These are phyloP conservation scores for Pterocarpus santalinus DNA, from an alignment of 306 rosid species.

Conservation along the genomic window DNA sequence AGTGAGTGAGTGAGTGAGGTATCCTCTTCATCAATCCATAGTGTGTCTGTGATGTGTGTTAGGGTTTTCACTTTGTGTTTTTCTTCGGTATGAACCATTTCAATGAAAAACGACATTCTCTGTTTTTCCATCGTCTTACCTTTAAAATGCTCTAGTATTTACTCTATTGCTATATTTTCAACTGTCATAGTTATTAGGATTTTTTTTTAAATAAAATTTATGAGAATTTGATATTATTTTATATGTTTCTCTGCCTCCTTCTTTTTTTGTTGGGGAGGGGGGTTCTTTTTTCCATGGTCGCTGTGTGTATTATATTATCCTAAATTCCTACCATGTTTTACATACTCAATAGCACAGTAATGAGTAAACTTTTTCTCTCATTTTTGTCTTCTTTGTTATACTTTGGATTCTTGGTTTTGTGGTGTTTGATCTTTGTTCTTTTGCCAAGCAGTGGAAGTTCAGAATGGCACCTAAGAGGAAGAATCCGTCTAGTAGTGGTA, in stretches of 20 bases:
- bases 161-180: background rate
- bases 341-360: too few species aligned
- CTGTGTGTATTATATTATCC: background rate
- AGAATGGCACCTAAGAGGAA: slow-evolving; percentile 34
- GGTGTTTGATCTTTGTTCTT: background rate
- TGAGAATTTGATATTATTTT: background rate
- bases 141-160: background rate
- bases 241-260: background rate
- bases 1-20: too few species aligned
- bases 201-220: background rate
- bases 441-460: background rate
- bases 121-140: background rate
- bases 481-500: background rate
- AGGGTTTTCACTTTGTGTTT: background rate
- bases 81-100: background rate
- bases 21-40: too few species aligned
- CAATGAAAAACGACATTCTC: background rate
- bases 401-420: background rate
- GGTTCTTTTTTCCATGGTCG: background rate
- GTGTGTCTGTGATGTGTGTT: background rate
- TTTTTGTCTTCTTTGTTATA: background rate
- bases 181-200: background rate
- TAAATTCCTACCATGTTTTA: too few species aligned
- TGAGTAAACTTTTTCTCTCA: too few species aligned
- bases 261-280: too few species aligned